Evolutionary conservation across 176 grass and related monocot genomes (phyloP), one percentile per base, ranked within the genome.

Genomic region (Musa acuminata): DNA sequence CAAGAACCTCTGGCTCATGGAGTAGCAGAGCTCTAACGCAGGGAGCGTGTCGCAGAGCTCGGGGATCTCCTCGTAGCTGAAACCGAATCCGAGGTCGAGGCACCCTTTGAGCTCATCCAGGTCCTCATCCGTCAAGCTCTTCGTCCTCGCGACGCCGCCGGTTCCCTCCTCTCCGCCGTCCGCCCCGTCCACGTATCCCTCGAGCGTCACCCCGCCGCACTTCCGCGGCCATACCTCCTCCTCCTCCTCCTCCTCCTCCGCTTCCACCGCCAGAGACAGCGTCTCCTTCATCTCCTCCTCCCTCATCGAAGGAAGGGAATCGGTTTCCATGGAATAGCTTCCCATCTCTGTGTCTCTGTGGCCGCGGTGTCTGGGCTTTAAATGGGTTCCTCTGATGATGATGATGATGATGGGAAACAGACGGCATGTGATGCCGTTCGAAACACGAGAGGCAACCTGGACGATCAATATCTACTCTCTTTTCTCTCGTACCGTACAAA

Each of bases 121-220:
- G 57, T 62, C 57, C 57, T 62, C 57, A n/a, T 62, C 57, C 57
- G 57, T 62, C 17, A 62, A n/a, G 57, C 57, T 62, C 57, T 62
- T 62, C 57, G 57, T 17, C 14, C 12, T 20, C 17, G 57, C 57
- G 13, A 62, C 55, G 55, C 55, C 11, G 13, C 17, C 55, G 14
- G 55, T 14, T 12, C 17, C 55, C 55, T 17, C 14, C 2, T 58
- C 55, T 5, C 13, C 55, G 55, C 8, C 55, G 55, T 4, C 55
- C 3, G 55, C 55, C 11, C 14, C 8, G 55, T 17, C 55, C 14
- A 58, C 55, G 55, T 58, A 58, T 5, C 55, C 55, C 55, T 58
- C 55, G 14, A 58, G 55, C 55, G 17, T 58, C 55, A 58, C 55
- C 9, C 17, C 55, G 11, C 55, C 13, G 3, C 14, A 14, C 55